Percentiles rank a stretch among this genome's conserved stretches.
phyloP scores from a whole-genome alignment of 441 rosid species.

The Erodium chrysanthum region DNA sequence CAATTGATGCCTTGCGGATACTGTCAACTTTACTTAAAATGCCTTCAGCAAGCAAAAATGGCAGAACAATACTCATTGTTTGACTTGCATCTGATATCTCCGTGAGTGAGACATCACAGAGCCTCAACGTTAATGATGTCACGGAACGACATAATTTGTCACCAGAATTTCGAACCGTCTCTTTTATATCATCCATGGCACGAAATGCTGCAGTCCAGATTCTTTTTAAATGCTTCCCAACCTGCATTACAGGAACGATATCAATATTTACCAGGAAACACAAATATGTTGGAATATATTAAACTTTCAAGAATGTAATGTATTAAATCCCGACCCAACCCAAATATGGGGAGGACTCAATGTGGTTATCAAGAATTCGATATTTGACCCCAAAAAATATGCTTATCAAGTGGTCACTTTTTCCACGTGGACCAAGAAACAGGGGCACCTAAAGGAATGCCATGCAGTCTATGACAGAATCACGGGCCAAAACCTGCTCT shows the following conservation, averaged over 20 bases:
- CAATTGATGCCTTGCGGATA: conserved; percentile 85
- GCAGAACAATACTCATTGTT: conserved; percentile 79
- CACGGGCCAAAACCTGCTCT: no score
- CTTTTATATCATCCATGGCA: conserved; percentile 99
- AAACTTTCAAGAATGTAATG: background rate
- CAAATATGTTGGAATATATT: background rate
- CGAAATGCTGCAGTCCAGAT: conserved; percentile 84
- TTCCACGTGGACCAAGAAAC: no score
- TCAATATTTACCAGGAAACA: background rate
- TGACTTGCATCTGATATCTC: conserved; percentile 62
- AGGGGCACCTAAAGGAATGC: no score
- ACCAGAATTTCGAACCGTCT: conserved; percentile 94
- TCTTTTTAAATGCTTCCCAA: conserved; percentile 65
- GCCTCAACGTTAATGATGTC: conserved; percentile 76
- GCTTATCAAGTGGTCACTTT: no score
- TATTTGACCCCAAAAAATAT: no score
- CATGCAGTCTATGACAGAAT: no score
- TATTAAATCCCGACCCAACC: no score
- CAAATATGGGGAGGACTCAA: no score
- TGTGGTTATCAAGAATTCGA: no score
- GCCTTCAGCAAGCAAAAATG: conserved; percentile 83
- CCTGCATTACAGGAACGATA: conserved; percentile 30
- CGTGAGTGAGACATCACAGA: conserved; percentile 83
- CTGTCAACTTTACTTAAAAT: conserved; percentile 82
- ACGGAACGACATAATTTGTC: conserved; percentile 73